Conservation (phyloP, 352 stramenopile species). For the Phytophthora meadii region DNA sequence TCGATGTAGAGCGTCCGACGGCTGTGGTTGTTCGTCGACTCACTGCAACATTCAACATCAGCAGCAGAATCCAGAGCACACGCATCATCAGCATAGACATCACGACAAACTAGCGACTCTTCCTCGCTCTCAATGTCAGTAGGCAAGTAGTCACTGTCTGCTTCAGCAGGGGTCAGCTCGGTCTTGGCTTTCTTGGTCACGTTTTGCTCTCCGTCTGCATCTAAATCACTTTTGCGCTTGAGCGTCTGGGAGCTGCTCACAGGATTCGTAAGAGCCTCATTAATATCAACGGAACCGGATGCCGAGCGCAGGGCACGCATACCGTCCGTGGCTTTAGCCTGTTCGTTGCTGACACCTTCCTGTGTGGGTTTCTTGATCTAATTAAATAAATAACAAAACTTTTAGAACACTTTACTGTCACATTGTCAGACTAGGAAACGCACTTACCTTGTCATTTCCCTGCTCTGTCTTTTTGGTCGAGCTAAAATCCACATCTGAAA, state of each 20-base stretch:
- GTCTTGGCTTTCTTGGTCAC: slow-evolving; percentile 43
- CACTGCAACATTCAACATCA: slow-evolving; percentile 68
- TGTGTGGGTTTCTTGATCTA: slow-evolving; percentile 7
- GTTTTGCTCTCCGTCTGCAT: slow-evolving; percentile 34
- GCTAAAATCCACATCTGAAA: slow-evolving; percentile 59
- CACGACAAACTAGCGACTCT: slow-evolving; percentile 21
- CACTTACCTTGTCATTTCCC: slow-evolving; percentile 45
- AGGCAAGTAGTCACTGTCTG: slow-evolving; percentile 49
- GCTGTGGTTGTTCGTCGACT: slow-evolving; percentile 34
- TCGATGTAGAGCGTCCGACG: slow-evolving; percentile 88
- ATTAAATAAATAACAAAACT: slow-evolving; percentile 10
- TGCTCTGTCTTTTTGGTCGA: slow-evolving; percentile 10
- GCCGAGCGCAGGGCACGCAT: slow-evolving; percentile 38
- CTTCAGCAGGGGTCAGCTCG: slow-evolving; percentile 33
- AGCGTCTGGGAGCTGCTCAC: slow-evolving; percentile 65
- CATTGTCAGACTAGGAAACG: slow-evolving; percentile 2
- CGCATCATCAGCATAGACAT: slow-evolving; percentile 29
- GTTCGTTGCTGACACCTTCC: slow-evolving; percentile 49
- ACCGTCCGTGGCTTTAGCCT: slow-evolving; percentile 37
- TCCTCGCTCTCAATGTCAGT: slow-evolving; percentile 46
- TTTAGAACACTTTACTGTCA: neutral
- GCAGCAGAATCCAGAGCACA: slow-evolving; percentile 41
- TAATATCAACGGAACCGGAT: slow-evolving; percentile 70
- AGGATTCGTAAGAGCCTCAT: slow-evolving; percentile 72
- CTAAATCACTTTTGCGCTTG: slow-evolving; percentile 65